Conservation (phyloP, 495 filamentous ascomycete species). For the Lophium mytilinum region DNA sequence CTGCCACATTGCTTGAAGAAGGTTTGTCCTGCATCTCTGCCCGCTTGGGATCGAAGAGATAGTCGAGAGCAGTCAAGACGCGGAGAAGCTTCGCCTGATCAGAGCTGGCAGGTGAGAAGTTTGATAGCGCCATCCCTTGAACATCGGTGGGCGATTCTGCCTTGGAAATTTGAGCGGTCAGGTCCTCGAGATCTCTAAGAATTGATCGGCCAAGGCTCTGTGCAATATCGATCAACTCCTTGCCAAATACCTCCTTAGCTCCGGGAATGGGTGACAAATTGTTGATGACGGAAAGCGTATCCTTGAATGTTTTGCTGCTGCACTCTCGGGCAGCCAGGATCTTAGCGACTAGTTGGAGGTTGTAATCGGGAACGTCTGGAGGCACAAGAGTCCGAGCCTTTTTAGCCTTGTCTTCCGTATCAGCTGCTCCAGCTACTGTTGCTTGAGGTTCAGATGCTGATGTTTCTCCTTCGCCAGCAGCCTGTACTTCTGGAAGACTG, state of each 20-base stretch:
- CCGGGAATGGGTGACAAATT: slow-evolving; percentile 89
- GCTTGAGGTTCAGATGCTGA: slow-evolving; percentile 15
- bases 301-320: slow-evolving; percentile 91
- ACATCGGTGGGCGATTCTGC: slow-evolving; percentile 87
- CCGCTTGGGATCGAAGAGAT: slow-evolving; percentile 62
- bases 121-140: slow-evolving; percentile 85
- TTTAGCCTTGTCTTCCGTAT: slow-evolving; percentile 42
- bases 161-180: slow-evolving; percentile 79
- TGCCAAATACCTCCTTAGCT: slow-evolving; percentile 82
- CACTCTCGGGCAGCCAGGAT: slow-evolving; percentile 94
- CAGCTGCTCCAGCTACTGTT: slow-evolving; percentile 28
- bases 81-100: slow-evolving; percentile 92
- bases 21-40: slow-evolving; percentile 47
- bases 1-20: slow-evolving; percentile 6
- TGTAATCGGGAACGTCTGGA: slow-evolving; percentile 80
- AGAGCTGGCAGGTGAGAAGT: slow-evolving; percentile 91
- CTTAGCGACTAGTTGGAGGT: slow-evolving; percentile 86
- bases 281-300: slow-evolving; percentile 94
- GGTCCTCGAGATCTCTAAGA: slow-evolving; percentile 70
- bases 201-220: slow-evolving; percentile 77
- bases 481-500: slow-evolving; percentile 31
- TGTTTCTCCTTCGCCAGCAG: neutral
- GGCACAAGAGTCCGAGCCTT: slow-evolving; percentile 66
- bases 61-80: slow-evolving; percentile 90
- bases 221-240: slow-evolving; percentile 80